Evolutionary conservation across 768 basidiomycete species (phyloP), one percentile per base, ranked within the genome.

Genomic region (Austroboletus eburneus): DNA sequence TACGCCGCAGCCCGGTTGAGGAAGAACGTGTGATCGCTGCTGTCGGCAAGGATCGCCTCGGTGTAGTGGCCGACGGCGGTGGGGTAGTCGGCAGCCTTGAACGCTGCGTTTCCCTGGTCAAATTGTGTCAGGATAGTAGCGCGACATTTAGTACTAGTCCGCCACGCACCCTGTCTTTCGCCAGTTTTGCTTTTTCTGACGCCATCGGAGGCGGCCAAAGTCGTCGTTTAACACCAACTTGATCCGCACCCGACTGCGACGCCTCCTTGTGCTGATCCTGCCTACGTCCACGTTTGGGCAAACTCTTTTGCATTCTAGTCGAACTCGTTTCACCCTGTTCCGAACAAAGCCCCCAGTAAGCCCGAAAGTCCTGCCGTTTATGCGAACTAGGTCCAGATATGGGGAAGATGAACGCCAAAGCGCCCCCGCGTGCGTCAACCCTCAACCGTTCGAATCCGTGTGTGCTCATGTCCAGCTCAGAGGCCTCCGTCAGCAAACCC

Each of bases 1-100:
- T 94, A 94, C 22, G 91, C 90, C 29, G 90, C 87, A 3, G 91
- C 89, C 36, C 94, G 81, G 62, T 97, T 97, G 27, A 94, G 73
- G 27, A 85, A 82, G 52, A 84, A 87, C 0, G 89, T 86, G n/a
- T 78, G 72, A 57, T 95, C 89, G 0, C 62, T 70, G 10, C 70
- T 63, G 65, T 94, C 85, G 2, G 83, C 77, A 17, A 90, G 64
- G 37, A 87, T 80, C 4, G 94, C 93, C 1, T 79, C 69, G 25
- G 88, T 86, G 68, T 96, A 97, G 62, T 91, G 84, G 0, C 91
- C 91, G 42, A 97, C 77, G 0, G 92, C 90, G 23, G 74, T 71
- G 1, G 82, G 78, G 64, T 79, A 94, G 62, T 93, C 80, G 3
- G 80, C 87, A 2, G 76, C 69, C 63, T 91, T 91, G 77, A 94